Percentiles rank a stretch among this genome's conserved stretches.
These are phyloP conservation scores for Dendrobium huoshanense DNA, from an alignment of 106 monocot species.

Conservation along the genomic window DNA sequence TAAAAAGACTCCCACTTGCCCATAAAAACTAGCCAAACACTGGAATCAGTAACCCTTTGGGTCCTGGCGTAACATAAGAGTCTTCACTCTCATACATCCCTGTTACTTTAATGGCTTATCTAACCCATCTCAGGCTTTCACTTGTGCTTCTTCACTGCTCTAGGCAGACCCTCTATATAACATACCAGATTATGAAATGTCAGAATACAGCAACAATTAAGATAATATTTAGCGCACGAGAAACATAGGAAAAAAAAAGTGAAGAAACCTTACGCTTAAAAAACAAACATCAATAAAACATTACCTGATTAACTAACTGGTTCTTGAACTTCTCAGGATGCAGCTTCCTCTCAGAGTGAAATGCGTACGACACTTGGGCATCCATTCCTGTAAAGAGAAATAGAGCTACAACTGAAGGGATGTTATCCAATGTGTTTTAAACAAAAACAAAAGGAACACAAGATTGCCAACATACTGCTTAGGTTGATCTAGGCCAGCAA, in stretches of 20 bases:
- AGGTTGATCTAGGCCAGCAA: not conserved
- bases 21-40: no score
- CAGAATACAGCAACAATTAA: not conserved
- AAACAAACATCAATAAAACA: not conserved
- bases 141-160: not conserved
- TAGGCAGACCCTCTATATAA: not conserved
- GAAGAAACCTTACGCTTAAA: not conserved
- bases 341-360: slow-evolving; percentile 57
- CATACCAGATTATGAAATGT: not conserved
- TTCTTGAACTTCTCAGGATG: slow-evolving; percentile 69
- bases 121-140: no score
- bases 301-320: slow-evolving; percentile 31
- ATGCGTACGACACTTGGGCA: slow-evolving; percentile 66
- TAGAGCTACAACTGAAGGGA: not conserved
- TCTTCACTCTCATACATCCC: no score
- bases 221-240: not conserved
- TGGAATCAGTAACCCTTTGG: no score
- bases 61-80: no score
- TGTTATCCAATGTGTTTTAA: not conserved
- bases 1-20: no score
- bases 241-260: not conserved
- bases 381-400: slow-evolving; percentile 46
- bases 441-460: not conserved
- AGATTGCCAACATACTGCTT: not conserved
- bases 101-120: no score